Evolutionary conservation across 1,139 yeast genomes (phyloP), one percentile per base, ranked within the genome.

Genomic region (Komagataea norvegica): DNA sequence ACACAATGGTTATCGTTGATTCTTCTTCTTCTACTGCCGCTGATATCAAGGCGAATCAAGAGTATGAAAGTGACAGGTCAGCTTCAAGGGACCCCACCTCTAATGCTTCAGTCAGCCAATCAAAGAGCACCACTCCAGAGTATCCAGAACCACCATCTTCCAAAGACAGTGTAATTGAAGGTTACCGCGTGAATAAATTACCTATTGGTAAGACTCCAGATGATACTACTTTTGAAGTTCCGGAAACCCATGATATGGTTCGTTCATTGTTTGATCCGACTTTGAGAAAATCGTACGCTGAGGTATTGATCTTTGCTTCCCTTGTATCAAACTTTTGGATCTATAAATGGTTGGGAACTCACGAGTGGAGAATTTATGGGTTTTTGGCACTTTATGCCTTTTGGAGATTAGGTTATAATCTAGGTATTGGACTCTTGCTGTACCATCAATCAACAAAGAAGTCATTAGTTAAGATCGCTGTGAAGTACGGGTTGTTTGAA

Each of bases 191-290:
- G n/a, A n/a, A n/a, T n/a, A n/a, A n/a, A n/a, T n/a, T n/a, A n/a
- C n/a, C n/a, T n/a, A n/a, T n/a, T 34, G 80, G 79, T 1, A 67
- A 70, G 41, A 73, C 79, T 22, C 66, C 70, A 41, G 54, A 62
- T 11, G 62, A 58, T 11, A 44, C 44, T 5, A 65, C 70, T 11
- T 85, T 85, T 49, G 59, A 62, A 15, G 91, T 85, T 6, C 95
- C 95, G 3, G 75, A 75, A 49, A 86, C 95, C 19, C 84, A 81
- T 53, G 95, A 86, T 56, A 85, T 86, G 94, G 84, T 86, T 24
- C 71, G 87, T 48, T 80, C 93, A 1, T 64, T 86, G 36, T 79
- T 86, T 51, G 93, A 85, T 61, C 95, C 95, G 2, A 69, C 79
- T 3, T 62, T 84, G 36, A 70, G 74, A 36, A 87, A 86, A 57